These are phyloP conservation scores for Penium margaritaceum DNA, from an alignment of 139 green algal genomes.

Conservation along the genomic window DNA sequence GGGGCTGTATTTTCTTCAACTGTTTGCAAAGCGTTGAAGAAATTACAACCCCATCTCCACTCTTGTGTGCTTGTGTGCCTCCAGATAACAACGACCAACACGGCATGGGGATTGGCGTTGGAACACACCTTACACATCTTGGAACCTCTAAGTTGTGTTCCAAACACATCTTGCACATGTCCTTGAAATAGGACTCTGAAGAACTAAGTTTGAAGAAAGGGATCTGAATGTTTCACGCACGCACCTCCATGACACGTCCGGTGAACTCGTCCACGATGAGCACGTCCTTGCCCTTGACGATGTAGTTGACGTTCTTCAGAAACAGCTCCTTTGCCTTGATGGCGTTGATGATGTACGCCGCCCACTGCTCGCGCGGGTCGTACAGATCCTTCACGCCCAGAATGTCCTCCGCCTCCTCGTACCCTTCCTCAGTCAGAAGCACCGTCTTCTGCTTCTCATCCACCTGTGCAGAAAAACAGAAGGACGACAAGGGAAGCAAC, in stretches of 20 bases:
- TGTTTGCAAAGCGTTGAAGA: too few species aligned
- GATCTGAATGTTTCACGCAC: background rate
- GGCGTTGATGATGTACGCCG: slow-evolving; percentile 86
- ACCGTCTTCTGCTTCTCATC: slow-evolving; percentile 98
- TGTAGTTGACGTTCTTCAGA: slow-evolving; percentile 84
- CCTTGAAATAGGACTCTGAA: too few species aligned
- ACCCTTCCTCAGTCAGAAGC: slow-evolving; percentile 93
- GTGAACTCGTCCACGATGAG: slow-evolving; percentile 99
- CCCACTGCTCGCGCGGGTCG: slow-evolving; percentile 89
- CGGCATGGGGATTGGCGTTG: too few species aligned
- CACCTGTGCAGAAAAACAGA: too few species aligned
- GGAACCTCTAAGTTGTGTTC: too few species aligned
- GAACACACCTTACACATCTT: too few species aligned
- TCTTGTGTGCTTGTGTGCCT: too few species aligned
- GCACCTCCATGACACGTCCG: slow-evolving; percentile 43
- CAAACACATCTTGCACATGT: too few species aligned
- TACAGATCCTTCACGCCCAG: slow-evolving; percentile 86
- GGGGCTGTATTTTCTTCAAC: too few species aligned
- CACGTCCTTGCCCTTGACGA: slow-evolving; percentile 78
- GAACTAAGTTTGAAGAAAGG: too few species aligned
- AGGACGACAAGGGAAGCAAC: background rate
- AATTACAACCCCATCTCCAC: too few species aligned
- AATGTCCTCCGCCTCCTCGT: slow-evolving; percentile 76
- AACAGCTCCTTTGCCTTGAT: slow-evolving; percentile 98
- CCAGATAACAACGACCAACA: too few species aligned